Evolutionary conservation across 176 grass and related monocot genomes (phyloP), one percentile per base, ranked within the genome.

Genomic region (Hordeum marinum): DNA sequence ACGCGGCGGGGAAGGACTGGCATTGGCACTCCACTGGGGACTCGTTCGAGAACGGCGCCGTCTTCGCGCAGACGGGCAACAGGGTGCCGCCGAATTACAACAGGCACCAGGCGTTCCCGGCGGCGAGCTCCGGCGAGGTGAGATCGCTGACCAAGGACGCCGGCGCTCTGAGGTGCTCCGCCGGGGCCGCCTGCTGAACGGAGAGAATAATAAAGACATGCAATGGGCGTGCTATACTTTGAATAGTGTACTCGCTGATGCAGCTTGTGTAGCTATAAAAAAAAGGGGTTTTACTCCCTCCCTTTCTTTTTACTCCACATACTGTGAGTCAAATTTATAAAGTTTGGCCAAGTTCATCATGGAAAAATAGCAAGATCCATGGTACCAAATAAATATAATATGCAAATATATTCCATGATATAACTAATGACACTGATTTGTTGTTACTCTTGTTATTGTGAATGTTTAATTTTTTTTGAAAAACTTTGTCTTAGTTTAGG

Each of bases 21-120:
- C 77, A 90, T 26, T 98, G 80, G 95, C 85, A 77, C 60, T 98
- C 95, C 7, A 21, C 90, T 4, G 85, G 90, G 7, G 95, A 98
- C 76, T 78, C 60, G 4, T 98, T 98, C 62, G 1, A 68, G 78
- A 95, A 93, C 72, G 91, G 93, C 9, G 91, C 95, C 5, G 88
- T 89, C 80, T 98, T 98, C 73, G 72, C 77, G 87, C 82, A 88
- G 84, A 82, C 78, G 3, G 95, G 95, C 15, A 84, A 59, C 77
- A 78, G 45, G 72, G 86, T 91, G 14, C 67, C 24, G 1, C 93
- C 93, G 1, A 85, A 62, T 18, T 98, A 98, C 83, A 86, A 76
- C 46, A 87, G 23, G 79, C 87, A 87, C 1, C 93, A 98, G 89
- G 80, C 39, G 4, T 98, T 98, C 62, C 26, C 25, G 23, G 87